Evolutionary conservation across 148 eudicot species (phyloP), one percentile per base, ranked within the genome.

Genomic region (Tetragonia tetragonoides): DNA sequence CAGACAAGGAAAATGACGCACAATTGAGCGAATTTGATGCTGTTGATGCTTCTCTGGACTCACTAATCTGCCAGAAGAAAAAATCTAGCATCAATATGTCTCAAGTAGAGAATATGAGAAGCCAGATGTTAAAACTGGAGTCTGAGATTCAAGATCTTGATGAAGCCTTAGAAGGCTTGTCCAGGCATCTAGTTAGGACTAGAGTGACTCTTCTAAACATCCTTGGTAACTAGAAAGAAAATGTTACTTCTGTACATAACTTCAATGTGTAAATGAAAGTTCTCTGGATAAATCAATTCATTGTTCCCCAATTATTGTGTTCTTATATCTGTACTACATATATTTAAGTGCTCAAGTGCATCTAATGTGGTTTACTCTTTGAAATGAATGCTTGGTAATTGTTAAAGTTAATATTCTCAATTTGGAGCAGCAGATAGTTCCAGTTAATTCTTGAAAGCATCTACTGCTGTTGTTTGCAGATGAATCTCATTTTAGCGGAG

Each of bases 191-290:
- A 66, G 81, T 87, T 66, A 85, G 84, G 78, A 82, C 81, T 60
- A 80, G 90, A 84, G 83, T 83, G 77, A 73, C 81, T 53, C 82
- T 87, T 56, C 92, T 87, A 64, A 89, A 89, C 78, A 78, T 79
- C 78, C 85, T 87, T 60, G 85, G 83, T 66, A 75, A 84, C 56
- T 85, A 87, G 82, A 63, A 17, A 20, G 10, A 53, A 34, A 24
- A 5, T 3, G 16, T 69, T 20, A n/a, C n/a, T 8, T 71, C 10
- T 28, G 61, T 49, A 42, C 54, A 42, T 16, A 68, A n/a, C 51
- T 15, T 51, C 61, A 68, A 68, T 14, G 16, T 71, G 60, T 53
- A 38, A 71, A 71, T 49, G 61, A 24, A 23, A 60, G 15, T 47
- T 70, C 40, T 47, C 16, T 70, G 23, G 24, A 70, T 57, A 70